Conservation (phyloP, 768 basidiomycete genomes). For the Tulasnella sp. region DNA sequence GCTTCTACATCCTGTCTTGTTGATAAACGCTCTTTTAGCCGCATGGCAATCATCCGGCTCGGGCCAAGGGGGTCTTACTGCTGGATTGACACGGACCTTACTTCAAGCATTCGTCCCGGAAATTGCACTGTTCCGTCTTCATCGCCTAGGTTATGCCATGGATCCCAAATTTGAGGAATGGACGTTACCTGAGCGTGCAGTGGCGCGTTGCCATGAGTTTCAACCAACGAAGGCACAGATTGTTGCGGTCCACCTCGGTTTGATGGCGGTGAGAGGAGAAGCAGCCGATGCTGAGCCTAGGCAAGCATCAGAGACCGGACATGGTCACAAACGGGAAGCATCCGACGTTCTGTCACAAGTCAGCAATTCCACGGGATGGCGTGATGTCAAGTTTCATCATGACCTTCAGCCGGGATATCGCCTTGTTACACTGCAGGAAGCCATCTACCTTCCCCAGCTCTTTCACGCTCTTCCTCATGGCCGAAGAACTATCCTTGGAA, state of each 20-base stretch:
- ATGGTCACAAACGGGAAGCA: not conserved
- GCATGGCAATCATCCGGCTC: conserved; percentile 13
- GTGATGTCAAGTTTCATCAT: conserved; percentile 7
- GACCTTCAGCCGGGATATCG: conserved; percentile 5
- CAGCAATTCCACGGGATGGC: not conserved
- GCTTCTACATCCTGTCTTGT: not conserved
- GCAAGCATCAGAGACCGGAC: not conserved
- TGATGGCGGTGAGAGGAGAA: conserved; percentile 4
- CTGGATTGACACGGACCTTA: conserved; percentile 1
- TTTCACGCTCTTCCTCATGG: conserved; percentile 6
- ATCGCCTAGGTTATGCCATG: conserved; percentile 10
- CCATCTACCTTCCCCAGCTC: conserved; percentile 4
- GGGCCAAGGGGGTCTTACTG: conserved; percentile 9
- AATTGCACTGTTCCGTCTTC: conserved; percentile 10
- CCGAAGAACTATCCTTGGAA: not conserved
- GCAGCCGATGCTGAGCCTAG: not conserved
- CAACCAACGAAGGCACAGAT: conserved; percentile 13
- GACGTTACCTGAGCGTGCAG: not conserved
- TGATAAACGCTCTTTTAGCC: not conserved
- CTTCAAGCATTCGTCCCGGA: conserved; percentile 12
- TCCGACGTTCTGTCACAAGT: not conserved
- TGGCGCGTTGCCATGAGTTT: conserved; percentile 5
- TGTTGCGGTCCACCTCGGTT: conserved; percentile 7
- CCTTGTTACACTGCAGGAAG: conserved; percentile 4
- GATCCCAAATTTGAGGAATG: conserved; percentile 9